Evolutionary conservation across 768 basidiomycete genomes (phyloP), one percentile per base, ranked within the genome.

Genomic region (Fomitopsis pulvina): DNA sequence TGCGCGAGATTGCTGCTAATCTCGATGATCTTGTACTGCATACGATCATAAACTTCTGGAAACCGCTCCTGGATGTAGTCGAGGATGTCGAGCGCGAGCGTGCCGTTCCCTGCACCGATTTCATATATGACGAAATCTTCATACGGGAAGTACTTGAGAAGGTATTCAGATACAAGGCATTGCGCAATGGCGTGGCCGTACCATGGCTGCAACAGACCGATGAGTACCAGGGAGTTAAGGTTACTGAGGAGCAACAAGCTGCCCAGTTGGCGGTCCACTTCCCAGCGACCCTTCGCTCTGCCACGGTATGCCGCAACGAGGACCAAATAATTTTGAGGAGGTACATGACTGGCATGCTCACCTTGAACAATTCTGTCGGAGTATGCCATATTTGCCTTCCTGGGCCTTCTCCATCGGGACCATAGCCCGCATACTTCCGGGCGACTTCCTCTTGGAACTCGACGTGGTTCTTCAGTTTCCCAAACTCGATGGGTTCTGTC

Each of bases 331-430:
- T 1, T 6, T 10, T 11, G 2, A 4, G 24, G 1, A 14, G 2
- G 6, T 16, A 14, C n/a, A n/a, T n/a, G n/a, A n/a, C n/a, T n/a
- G n/a, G n/a, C 22, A 4, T 2, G 64, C 76, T 45, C 60, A 94
- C 96, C 81, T 94, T 92, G 75, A 99, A 97, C 26, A 99, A 68
- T 63, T 98, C 96, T 0, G 92, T 95, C 0, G 96, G 96, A 1
- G 96, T 99, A 67, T 99, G 96, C 96, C 96, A 99, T 47, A 99
- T 71, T 69, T 99, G 95, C 60, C 81, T 78, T 5, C 92, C 90
- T 20, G 85, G 83, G 9, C 86, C 87, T 30, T 80, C 73, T 54
- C 69, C 74, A 58, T 82, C 77, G 26, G 71, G 68, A 14, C 85
- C 85, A 60, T 90, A 87, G 20, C 76, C 72, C 41, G 78, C 75